phyloP scores from a whole-genome alignment of 768 basidiomycete species.

The Collybia sordida region DNA sequence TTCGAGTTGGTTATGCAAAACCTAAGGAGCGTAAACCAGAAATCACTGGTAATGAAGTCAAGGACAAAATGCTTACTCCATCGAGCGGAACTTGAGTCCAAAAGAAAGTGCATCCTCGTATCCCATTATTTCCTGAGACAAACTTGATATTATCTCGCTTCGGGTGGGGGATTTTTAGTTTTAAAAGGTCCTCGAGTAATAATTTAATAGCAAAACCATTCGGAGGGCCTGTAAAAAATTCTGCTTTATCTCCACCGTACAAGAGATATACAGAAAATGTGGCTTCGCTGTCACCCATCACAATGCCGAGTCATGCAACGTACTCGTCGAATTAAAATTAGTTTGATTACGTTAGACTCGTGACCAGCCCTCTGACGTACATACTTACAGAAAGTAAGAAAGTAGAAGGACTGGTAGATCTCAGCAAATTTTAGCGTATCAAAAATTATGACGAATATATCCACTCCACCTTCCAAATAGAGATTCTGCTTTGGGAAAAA shows the following conservation, averaged over 20 bases:
- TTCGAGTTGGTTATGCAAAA: constrained; percentile 18
- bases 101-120: constrained; percentile 25
- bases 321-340: no score
- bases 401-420: no score
- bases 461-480: no score
- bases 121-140: constrained; percentile 15
- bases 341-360: no score
- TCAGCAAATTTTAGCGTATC: no score
- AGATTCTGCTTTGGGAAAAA: no score
- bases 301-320: no score
- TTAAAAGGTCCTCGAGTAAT: constrained; percentile 30
- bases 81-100: constrained; percentile 11
- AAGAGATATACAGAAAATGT: constrained; percentile 11
- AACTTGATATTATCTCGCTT: constrained; percentile 32
- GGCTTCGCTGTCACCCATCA: no score
- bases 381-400: no score
- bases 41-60: not conserved
- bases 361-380: no score
- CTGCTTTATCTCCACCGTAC: constrained; percentile 35
- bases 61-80: constrained; percentile 1
- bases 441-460: no score
- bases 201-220: constrained; percentile 19
- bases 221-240: constrained; percentile 29
- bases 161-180: constrained; percentile 38
- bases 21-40: constrained; percentile 5